These are phyloP conservation scores for Platanus orientalis DNA, from an alignment of 164 flowering plant genomes.

Conservation along the genomic window DNA sequence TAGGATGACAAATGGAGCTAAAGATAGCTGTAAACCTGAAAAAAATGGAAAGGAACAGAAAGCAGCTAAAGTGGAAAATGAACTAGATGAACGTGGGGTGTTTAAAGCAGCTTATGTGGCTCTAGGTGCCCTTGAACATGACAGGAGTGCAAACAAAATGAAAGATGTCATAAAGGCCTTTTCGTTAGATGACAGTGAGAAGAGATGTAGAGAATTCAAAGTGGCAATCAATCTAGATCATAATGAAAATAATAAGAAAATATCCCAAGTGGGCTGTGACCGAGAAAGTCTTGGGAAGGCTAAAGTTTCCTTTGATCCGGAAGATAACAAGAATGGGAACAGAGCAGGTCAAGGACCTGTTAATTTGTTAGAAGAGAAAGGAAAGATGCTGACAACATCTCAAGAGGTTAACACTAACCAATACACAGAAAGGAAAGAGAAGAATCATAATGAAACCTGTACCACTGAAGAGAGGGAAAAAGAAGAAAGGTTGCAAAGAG, in stretches of 20 bases:
- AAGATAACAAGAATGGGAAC: conserved; percentile 26
- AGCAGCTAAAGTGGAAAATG: neutral
- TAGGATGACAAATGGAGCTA: neutral
- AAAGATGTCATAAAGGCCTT: conserved; percentile 8
- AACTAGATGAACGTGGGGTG: conserved; percentile 3
- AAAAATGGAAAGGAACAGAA: neutral
- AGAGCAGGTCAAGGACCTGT: conserved; percentile 24
- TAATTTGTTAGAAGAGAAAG: conserved; percentile 20
- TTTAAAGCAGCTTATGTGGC: neutral
- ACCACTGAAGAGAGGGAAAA: conserved; percentile 30
- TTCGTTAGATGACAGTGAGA: conserved; percentile 16
- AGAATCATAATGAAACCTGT: conserved; percentile 14
- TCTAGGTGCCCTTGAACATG: conserved; percentile 12
- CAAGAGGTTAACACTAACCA: conserved; percentile 23
- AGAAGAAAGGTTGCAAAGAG: conserved; percentile 29
- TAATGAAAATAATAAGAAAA: conserved; percentile 12
- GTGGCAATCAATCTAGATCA: conserved; percentile 5
- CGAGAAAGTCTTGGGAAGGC: conserved; percentile 15
- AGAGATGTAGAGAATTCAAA: conserved; percentile 18
- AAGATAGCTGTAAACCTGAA: neutral
- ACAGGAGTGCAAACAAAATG: conserved; percentile 5
- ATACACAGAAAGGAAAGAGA: conserved; percentile 26
- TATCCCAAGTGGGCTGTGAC: conserved; percentile 11
- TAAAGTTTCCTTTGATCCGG: conserved; percentile 17
- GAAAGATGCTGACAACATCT: conserved; percentile 14